Evolutionary conservation across 495 filamentous ascomycete genomes (phyloP).

Genomic region (Mytilinidion resinicola): DNA sequence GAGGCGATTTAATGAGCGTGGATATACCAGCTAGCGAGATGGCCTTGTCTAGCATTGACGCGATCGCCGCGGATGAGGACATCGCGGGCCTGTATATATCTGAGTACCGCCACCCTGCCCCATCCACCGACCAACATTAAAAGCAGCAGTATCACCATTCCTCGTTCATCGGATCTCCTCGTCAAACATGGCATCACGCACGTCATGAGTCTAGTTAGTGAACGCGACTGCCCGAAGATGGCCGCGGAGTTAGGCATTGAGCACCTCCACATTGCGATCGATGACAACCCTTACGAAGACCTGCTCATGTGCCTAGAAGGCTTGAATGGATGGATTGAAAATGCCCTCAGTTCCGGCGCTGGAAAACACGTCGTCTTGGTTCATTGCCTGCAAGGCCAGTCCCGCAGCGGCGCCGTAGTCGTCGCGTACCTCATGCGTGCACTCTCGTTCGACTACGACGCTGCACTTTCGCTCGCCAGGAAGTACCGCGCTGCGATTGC

Average conservation of each 20-base stretch:
- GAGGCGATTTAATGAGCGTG: too few species aligned
- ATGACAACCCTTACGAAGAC: slow-evolving; percentile 8
- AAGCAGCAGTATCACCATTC: too few species aligned
- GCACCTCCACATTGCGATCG: slow-evolving; percentile 3
- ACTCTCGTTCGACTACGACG: not conserved
- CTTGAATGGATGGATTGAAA: slow-evolving; percentile 2
- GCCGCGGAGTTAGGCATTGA: not conserved
- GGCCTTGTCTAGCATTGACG: too few species aligned
- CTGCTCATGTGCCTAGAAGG: not conserved
- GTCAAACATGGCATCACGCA: slow-evolving; percentile 4
- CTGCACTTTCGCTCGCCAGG: slow-evolving; percentile 2
- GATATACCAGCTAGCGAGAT: too few species aligned
- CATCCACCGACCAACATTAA: not conserved
- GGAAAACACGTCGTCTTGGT: not conserved
- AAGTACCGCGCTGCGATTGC: not conserved
- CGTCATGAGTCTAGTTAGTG: slow-evolving; percentile 3
- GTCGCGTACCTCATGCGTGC: slow-evolving; percentile 6
- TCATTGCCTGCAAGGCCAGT: slow-evolving; percentile 12
- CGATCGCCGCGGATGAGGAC: not conserved
- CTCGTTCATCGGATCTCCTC: not conserved
- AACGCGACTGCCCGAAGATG: not conserved
- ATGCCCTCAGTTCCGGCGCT: not conserved
- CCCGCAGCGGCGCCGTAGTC: slow-evolving; percentile 3
- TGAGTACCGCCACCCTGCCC: not conserved
- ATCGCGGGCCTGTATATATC: slow-evolving; percentile 6